Conservation (phyloP, 148 eudicot genomes). For the Diospyros kaki region DNA sequence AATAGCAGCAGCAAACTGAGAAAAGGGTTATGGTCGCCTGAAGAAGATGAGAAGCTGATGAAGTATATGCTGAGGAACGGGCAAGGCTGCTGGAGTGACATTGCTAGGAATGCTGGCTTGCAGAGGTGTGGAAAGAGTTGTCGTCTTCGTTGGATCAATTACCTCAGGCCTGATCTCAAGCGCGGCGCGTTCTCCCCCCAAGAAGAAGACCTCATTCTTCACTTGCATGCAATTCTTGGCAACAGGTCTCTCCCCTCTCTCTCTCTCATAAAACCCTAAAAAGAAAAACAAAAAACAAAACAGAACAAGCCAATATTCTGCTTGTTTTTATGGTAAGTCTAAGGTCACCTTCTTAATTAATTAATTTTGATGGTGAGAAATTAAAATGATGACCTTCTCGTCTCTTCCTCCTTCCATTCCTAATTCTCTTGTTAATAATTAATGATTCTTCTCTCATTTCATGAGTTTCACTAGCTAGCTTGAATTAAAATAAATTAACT, state of each 20-base stretch:
- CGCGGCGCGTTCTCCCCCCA: constrained; percentile 70
- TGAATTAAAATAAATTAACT: too few relatives aligned
- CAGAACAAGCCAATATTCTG: not conserved
- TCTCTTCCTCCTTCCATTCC: too few relatives aligned
- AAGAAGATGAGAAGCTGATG: constrained; percentile 79
- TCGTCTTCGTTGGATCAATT: constrained; percentile 71
- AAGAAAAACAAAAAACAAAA: not conserved
- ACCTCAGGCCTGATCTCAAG: constrained; percentile 69
- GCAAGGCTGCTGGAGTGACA: constrained; percentile 82
- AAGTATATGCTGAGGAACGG: constrained; percentile 61
- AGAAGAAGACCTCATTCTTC: constrained; percentile 60
- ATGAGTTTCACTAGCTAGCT: too few relatives aligned
- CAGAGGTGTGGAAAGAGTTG: constrained; percentile 81
- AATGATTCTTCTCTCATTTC: too few relatives aligned
- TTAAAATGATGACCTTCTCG: too few relatives aligned
- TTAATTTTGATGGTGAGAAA: too few relatives aligned
- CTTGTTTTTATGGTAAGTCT: not conserved
- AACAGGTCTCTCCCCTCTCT: constrained; percentile 43
- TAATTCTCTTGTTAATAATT: too few relatives aligned
- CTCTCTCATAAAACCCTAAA: too few relatives aligned
- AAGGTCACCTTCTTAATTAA: too few relatives aligned
- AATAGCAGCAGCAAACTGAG: constrained; percentile 38
- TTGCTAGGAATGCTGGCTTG: constrained; percentile 63
- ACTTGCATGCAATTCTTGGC: constrained; percentile 69
- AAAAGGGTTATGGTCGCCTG: constrained; percentile 83